These are phyloP conservation scores for Physaria fendleri DNA, from an alignment of 345 rosid genomes.

Conservation along the genomic window DNA sequence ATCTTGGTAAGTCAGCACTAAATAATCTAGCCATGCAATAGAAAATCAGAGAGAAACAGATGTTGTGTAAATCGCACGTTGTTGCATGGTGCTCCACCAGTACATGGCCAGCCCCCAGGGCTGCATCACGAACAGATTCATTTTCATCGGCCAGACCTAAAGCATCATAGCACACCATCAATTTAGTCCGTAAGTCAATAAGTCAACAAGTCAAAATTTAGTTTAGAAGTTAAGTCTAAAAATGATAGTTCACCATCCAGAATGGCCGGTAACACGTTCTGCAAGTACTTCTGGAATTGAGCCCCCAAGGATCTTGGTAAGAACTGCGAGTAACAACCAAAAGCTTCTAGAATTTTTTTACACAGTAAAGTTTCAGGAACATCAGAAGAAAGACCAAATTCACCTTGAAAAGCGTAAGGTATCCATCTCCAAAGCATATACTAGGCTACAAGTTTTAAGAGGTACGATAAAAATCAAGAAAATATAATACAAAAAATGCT, in stretches of 20 bases:
- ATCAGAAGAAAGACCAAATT: not conserved
- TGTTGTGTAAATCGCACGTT: slow-evolving; percentile 42
- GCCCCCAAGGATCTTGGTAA: slow-evolving; percentile 91
- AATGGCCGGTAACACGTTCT: slow-evolving; percentile 89
- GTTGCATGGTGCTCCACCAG: slow-evolving; percentile 97
- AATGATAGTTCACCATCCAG: slow-evolving; percentile 57
- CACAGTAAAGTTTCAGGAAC: no score
- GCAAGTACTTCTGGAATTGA: slow-evolving; percentile 93
- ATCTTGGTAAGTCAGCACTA: not conserved
- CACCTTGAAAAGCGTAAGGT: slow-evolving; percentile 95
- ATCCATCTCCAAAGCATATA: slow-evolving; percentile 96
- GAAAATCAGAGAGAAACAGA: not conserved
- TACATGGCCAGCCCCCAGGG: slow-evolving; percentile 97
- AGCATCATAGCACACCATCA: slow-evolving; percentile 15
- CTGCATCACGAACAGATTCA: slow-evolving; percentile 99
- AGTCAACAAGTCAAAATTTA: slow-evolving; percentile 9
- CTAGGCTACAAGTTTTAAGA: not conserved
- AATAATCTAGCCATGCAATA: not conserved
- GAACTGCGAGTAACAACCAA: slow-evolving; percentile 46
- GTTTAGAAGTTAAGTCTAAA: slow-evolving; percentile 3
- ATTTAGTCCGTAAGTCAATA: no score
- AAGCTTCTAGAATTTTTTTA: slow-evolving; percentile 4
- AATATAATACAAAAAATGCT: not conserved
- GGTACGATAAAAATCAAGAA: slow-evolving; percentile 3
- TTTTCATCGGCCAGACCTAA: slow-evolving; percentile 99